phyloP scores from a whole-genome alignment of 108 stramenopile genomes.

The Phaeodactylum tricornutum region DNA sequence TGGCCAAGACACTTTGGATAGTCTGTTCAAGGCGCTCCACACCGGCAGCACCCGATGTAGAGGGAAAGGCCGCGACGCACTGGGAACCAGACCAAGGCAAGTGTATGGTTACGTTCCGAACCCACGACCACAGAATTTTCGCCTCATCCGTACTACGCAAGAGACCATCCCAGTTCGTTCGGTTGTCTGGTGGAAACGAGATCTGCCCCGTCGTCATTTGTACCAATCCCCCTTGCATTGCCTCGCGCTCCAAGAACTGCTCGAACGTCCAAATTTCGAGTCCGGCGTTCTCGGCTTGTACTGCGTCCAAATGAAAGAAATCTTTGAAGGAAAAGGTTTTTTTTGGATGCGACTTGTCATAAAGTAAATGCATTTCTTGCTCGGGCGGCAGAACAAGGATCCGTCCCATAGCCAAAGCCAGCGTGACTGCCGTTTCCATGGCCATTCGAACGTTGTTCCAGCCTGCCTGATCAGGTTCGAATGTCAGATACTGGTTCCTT shows the following conservation, averaged over 20 bases:
- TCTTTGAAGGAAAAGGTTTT: slow-evolving; percentile 47
- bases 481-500: slow-evolving; percentile 4
- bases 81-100: slow-evolving; percentile 29
- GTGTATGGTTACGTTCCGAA: slow-evolving; percentile 29
- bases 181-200: slow-evolving; percentile 30
- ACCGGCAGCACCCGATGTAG: slow-evolving; percentile 28
- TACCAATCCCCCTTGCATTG: slow-evolving; percentile 21
- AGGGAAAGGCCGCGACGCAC: slow-evolving; percentile 56
- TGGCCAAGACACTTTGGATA: no score
- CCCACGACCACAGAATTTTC: slow-evolving; percentile 28
- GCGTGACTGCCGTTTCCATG: slow-evolving; percentile 64
- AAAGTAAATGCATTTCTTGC: slow-evolving; percentile 2
- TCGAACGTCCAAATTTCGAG: slow-evolving; percentile 62
- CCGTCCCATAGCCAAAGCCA: slow-evolving; percentile 74
- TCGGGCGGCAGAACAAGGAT: slow-evolving; percentile 73
- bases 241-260: slow-evolving; percentile 61
- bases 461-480: slow-evolving; percentile 42
- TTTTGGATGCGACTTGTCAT: background rate
- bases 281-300: slow-evolving; percentile 40
- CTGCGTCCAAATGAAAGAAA: slow-evolving; percentile 53
- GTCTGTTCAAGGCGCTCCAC: slow-evolving; percentile 5
- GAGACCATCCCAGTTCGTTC: slow-evolving; percentile 41
- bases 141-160: no score
- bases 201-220: slow-evolving; percentile 15
- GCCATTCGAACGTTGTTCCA: slow-evolving; percentile 87